Conservation (phyloP, 352 stramenopile species). For the Elongisporangium prolatum region DNA sequence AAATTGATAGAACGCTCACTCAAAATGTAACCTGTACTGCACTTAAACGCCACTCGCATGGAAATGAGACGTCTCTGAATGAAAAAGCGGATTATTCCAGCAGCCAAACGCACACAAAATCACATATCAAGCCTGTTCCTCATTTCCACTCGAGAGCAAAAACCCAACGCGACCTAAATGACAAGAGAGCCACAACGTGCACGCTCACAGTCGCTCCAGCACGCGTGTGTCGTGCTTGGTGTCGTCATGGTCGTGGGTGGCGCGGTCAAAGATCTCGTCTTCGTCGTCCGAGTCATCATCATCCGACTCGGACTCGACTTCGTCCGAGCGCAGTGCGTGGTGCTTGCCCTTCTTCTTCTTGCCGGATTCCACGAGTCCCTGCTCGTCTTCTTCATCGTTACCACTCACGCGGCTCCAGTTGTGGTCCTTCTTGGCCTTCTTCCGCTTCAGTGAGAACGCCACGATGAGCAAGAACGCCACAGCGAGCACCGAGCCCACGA, state of each 20-base stretch:
- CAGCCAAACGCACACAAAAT: neutral
- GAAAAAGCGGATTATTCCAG: neutral
- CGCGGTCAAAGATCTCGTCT: constrained; percentile 67
- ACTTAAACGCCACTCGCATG: neutral
- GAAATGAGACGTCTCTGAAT: neutral
- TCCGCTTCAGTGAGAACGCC: constrained; percentile 53
- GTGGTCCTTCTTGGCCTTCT: constrained; percentile 46
- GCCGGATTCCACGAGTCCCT: constrained; percentile 51
- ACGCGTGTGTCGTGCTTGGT: constrained; percentile 48
- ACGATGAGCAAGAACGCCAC: constrained; percentile 69
- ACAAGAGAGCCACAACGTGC: neutral
- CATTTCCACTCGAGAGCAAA: neutral
- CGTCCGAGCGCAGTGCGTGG: constrained; percentile 26
- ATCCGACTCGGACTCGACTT: constrained; percentile 27
- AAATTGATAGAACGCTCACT: neutral
- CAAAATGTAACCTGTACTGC: neutral
- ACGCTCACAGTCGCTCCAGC: constrained; percentile 52
- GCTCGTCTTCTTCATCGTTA: constrained; percentile 48
- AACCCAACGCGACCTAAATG: constrained; percentile 5
- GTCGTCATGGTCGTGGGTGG: constrained; percentile 24
- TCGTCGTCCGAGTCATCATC: constrained; percentile 30
- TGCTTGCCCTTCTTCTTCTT: constrained; percentile 31
- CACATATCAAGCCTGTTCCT: neutral
- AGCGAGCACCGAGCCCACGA: constrained; percentile 66
- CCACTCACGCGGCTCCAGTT: constrained; percentile 72